Conservation (phyloP, 2,329 filamentous ascomycete genomes). For the Trichoderma breve region DNA sequence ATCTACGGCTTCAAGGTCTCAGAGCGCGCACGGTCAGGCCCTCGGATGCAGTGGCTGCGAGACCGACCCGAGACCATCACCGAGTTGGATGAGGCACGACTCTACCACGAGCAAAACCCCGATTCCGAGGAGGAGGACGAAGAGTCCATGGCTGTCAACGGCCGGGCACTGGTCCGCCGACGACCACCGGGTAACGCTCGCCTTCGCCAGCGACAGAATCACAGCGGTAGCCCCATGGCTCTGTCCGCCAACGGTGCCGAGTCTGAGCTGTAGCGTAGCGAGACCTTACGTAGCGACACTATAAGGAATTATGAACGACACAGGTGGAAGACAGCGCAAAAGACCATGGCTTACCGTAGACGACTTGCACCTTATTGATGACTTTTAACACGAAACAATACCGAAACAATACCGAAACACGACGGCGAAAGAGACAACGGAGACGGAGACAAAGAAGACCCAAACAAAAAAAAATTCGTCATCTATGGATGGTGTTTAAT, state of each 20-base stretch:
- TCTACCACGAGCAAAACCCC: constrained; percentile 51
- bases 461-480: neutral
- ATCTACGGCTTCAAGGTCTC: constrained; percentile 97
- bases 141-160: constrained; percentile 45
- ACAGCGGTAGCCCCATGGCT: constrained; percentile 57
- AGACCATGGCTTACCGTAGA: neutral
- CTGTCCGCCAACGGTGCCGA: constrained; percentile 56
- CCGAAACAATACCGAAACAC: neutral
- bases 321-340: constrained; percentile 2
- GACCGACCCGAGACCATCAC: constrained; percentile 76
- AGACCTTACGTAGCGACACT: constrained; percentile 18
- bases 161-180: constrained; percentile 42
- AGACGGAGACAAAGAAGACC: neutral
- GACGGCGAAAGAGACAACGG: neutral
- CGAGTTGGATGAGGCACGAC: constrained; percentile 77
- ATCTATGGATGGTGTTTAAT: neutral
- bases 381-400: neutral
- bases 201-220: constrained; percentile 44
- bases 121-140: constrained; percentile 62
- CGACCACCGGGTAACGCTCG: constrained; percentile 44
- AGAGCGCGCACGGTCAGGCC: constrained; percentile 83
- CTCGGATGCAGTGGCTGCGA: constrained; percentile 95
- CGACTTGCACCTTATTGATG: constrained; percentile 2
- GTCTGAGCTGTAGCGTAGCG: constrained; percentile 48
- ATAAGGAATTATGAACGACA: neutral